A percentile compares a stretch with the other conserved stretches of the same genome.
Conservation (phyloP, 2,329 filamentous ascomycete genomes). For the Davidsoniella neocaledoniae region DNA sequence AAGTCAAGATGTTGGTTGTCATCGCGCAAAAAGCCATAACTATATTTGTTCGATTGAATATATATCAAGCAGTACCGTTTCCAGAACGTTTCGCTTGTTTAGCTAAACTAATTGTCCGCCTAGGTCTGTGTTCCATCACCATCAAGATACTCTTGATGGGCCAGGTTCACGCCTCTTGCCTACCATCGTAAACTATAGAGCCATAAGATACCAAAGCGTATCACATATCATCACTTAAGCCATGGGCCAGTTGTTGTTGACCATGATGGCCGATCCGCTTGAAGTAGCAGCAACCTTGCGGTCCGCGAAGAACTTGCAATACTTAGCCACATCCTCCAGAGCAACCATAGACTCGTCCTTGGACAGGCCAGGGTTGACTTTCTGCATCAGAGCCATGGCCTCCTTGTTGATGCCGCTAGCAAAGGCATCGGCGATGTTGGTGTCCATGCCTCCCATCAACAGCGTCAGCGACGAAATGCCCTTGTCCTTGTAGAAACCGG, state of each 20-base stretch:
- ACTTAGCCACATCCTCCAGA: conserved; percentile 24
- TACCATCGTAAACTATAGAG: no score
- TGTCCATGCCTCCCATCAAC: conserved; percentile 36
- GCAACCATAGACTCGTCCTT: conserved; percentile 18
- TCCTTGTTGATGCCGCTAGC: conserved; percentile 20
- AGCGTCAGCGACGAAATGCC: conserved; percentile 36
- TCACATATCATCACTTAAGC: conserved; percentile 14
- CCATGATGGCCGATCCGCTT: conserved; percentile 20
- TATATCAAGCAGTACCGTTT: no score
- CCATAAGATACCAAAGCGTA: no score
- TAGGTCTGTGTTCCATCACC: no score
- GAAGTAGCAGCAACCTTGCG: conserved; percentile 18
- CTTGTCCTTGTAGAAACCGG: conserved; percentile 34
- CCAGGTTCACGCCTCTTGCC: no score
- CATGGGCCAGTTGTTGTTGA: conserved; percentile 23
- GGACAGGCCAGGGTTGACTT: conserved; percentile 18
- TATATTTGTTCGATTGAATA: no score
- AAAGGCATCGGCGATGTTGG: conserved; percentile 34
- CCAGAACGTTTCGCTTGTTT: no score
- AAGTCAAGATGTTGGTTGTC: no score
- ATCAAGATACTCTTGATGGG: no score
- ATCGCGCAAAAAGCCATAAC: no score
- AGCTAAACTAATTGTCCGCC: no score
- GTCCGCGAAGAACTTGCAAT: conserved; percentile 22
- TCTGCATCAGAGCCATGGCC: conserved; percentile 17